phyloP scores from a whole-genome alignment of 2,329 filamentous ascomycete species.

The Pseudogymnoascus pannorum region DNA sequence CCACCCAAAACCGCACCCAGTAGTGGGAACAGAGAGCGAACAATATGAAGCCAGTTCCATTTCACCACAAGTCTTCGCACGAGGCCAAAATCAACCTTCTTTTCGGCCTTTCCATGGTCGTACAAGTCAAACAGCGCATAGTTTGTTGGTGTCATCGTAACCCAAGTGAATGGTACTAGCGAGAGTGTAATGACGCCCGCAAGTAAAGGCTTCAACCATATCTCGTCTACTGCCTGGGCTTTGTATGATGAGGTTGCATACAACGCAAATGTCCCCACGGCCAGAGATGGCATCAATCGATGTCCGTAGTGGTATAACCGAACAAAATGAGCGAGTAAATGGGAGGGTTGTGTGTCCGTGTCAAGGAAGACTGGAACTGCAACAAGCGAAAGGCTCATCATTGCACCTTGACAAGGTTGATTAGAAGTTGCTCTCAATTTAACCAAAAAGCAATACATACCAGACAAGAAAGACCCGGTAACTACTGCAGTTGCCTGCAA shows the following conservation, averaged over 20 bases:
- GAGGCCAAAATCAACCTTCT: slow-evolving; percentile 11
- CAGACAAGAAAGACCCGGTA: slow-evolving; percentile 10
- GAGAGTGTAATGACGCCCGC: slow-evolving; percentile 21
- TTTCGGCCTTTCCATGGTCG: neutral
- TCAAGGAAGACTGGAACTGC: slow-evolving; percentile 29
- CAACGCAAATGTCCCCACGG: slow-evolving; percentile 23
- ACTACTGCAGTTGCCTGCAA: slow-evolving; percentile 9
- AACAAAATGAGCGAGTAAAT: slow-evolving; percentile 28
- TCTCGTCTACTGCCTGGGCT: neutral
- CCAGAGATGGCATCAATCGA: slow-evolving; percentile 25
- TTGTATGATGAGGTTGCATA: slow-evolving; percentile 20
- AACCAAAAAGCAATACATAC: slow-evolving; percentile 4
- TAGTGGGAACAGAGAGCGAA: slow-evolving; percentile 20
- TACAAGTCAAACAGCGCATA: slow-evolving; percentile 25
- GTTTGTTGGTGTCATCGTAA: slow-evolving; percentile 33
- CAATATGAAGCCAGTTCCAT: slow-evolving; percentile 26
- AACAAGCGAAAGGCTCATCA: slow-evolving; percentile 25
- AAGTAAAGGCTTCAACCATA: slow-evolving; percentile 12
- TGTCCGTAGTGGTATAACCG: slow-evolving; percentile 32
- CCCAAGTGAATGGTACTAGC: slow-evolving; percentile 34
- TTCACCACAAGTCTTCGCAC: slow-evolving; percentile 21
- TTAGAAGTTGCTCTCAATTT: neutral
- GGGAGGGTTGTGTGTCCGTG: slow-evolving; percentile 21
- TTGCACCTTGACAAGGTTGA: slow-evolving; percentile 19
- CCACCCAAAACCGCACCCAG: slow-evolving; percentile 17